Evolutionary conservation across 108 stramenopile species (phyloP), one percentile per base, ranked within the genome.

Genomic region (Ochromonas danica): DNA sequence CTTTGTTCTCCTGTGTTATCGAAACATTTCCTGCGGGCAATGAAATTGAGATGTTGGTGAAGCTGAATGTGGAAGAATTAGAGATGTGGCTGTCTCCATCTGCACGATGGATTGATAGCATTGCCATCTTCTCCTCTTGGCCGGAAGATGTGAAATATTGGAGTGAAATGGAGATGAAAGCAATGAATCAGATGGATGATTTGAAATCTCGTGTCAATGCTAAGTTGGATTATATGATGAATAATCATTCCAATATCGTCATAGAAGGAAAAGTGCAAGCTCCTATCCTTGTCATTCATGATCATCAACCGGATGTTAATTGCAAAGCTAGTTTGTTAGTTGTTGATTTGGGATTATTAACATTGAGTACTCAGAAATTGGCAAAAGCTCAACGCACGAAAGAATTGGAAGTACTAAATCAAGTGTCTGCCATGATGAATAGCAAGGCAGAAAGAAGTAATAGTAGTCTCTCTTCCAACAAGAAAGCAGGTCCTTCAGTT

Each of bases 91-190:
- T 67, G 25, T 67, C 63, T 31, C 63, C 63, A 6, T 28, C 3
- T 35, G 63, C 63, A 28, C 3, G 25, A 67, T 67, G 63, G 63
- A 67, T 67, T 67, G 63, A 67, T 67, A 14, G 14, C 14, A 31
- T 67, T 22, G 63, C 35, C 3, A 10, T 36, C 3, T 67, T 67
- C 63, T 35, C 10, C 25, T 22, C 63, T 6, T 67, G 63, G 63
- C 63, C 63, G 3, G 63, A 67, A 67, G 63, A 67, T 35, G 3
- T 35, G 25, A 28, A 67, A 36, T 67, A 67, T 67, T 67, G 63
- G 63, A 67, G 63, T 36, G 63, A 67, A 33, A 67, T 67, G 63
- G 63, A 67, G 25, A 67, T 67, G 63, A 28, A 22, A 14, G 63
- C 63, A 6, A 31, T 67, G 31, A 67, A 67, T 67, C 63, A 67